A percentile compares a stretch with the other conserved stretches of the same genome.
Conservation (phyloP, 345 rosid species). For the Bruguiera parviflora region DNA sequence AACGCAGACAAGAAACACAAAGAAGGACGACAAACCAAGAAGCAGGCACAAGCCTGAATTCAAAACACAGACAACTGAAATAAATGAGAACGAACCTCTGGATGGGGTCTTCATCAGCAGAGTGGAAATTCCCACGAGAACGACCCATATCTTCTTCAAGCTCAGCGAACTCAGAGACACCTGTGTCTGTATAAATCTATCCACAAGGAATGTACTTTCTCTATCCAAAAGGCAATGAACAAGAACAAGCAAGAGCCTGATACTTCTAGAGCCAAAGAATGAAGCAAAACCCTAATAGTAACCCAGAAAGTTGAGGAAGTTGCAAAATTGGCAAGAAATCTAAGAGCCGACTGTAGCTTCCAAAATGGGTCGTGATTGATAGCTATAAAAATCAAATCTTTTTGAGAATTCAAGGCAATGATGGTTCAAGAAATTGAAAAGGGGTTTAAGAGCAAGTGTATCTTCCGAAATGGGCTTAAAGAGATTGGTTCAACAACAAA, state of each 20-base stretch:
- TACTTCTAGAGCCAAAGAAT: background rate
- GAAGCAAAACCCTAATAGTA: slow-evolving; percentile 12
- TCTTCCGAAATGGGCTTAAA: too few species aligned
- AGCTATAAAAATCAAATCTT: background rate
- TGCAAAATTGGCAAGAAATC: background rate
- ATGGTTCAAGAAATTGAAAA: too few species aligned
- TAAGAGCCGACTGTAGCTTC: background rate
- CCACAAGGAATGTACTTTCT: background rate
- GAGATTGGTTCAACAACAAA: too few species aligned
- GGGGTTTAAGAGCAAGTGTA: too few species aligned
- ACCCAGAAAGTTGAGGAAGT: background rate
- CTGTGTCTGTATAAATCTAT: background rate
- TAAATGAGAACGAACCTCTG: slow-evolving; percentile 53
- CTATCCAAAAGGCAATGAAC: background rate
- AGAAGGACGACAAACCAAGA: background rate
- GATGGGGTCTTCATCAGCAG: slow-evolving; percentile 84
- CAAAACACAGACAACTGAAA: background rate
- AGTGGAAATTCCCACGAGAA: slow-evolving; percentile 86
- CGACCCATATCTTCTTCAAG: slow-evolving; percentile 67
- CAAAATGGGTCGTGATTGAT: background rate
- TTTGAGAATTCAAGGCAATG: too few species aligned
- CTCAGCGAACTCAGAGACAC: background rate
- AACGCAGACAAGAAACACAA: background rate
- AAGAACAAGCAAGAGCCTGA: background rate
- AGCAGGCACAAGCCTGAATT: background rate